Base-by-base conservation (phyloP, 176 grass and related monocot genomes). In the Oryza officinalis region DNA sequence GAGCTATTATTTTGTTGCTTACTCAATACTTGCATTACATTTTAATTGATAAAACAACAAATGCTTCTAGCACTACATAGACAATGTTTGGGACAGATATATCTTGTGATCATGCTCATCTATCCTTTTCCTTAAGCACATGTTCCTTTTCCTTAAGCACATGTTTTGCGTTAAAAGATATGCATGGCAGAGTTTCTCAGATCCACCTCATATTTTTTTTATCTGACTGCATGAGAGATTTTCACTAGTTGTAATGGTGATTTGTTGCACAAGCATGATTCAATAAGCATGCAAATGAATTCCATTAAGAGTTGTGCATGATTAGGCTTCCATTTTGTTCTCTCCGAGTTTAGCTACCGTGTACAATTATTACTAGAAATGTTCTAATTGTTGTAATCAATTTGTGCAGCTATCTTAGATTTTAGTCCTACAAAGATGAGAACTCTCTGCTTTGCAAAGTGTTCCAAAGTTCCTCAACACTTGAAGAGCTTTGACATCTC, bases 371-470 rank as follows among this genome's bases (percentile, higher is more conserved):
- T 78, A 61, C 47, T 33, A 65, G 5, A 57, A 75, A 75, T 65
- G 41, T 30, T 86, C 79, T 83, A 61, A 86, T 61, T 72, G 65
- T 26, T 72, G 25, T 11, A 76, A 7, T 33, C 64, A 74, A 67
- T 74, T 13, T 22, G 27, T 78, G 67, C 88, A 90, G 84, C 40
- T 67, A 37, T 26, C 26, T 60, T 86, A 15, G 41, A 47, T 23
- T 72, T 76, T 15, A 73, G 28, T 47, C 30, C 73, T 17, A 7
- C 67, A 65, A 32, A n/a, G 70, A 76, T 6, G 60, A 73, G 64
- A 37, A 61, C 37, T 70, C 17, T 49, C 70, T 59, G 40, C 35
- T 59, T 31, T 15, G 35, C 22, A 54, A 75, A 76, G 44, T 6
- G 2, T 57, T 81, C 31, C 33, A 27, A 54, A 9, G 32, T 10